Percentiles rank a stretch among this genome's conserved stretches.
These are phyloP conservation scores for Salix caprea DNA, from an alignment of 345 rosid genomes.

Conservation along the genomic window DNA sequence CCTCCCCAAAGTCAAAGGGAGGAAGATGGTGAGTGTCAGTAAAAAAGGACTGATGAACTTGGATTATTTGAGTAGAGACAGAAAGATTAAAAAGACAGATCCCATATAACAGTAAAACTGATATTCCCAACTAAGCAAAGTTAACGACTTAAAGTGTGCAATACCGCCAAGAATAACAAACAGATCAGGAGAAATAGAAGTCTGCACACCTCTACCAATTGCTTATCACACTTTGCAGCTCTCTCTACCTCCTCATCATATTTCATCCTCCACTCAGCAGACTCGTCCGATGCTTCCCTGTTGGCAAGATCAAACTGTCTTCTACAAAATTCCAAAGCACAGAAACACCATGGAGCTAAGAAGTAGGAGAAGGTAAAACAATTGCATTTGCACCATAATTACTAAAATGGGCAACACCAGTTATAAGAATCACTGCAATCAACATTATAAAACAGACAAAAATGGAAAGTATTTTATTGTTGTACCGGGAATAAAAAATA, in stretches of 20 bases:
- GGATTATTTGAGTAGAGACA: background rate
- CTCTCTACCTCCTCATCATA: constrained; percentile 63
- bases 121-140: background rate
- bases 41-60: background rate
- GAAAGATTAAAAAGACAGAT: background rate
- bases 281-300: constrained; percentile 91
- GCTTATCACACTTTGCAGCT: constrained; percentile 54
- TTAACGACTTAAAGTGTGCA: background rate
- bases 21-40: background rate
- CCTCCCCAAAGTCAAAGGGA: background rate
- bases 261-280: constrained; percentile 86
- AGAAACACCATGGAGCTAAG: background rate
- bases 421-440: background rate
- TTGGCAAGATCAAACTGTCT: constrained; percentile 87
- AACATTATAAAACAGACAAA: background rate
- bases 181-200: background rate
- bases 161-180: background rate
- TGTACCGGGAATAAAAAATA: background rate
- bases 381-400: background rate
- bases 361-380: background rate
- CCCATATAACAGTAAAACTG: background rate
- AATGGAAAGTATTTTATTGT: background rate
- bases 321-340: constrained; percentile 34
- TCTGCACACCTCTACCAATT: constrained; percentile 48
- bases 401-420: background rate